These are phyloP conservation scores for Fusarium ramigenum DNA, from an alignment of 2,329 filamentous ascomycete species.

Conservation along the genomic window DNA sequence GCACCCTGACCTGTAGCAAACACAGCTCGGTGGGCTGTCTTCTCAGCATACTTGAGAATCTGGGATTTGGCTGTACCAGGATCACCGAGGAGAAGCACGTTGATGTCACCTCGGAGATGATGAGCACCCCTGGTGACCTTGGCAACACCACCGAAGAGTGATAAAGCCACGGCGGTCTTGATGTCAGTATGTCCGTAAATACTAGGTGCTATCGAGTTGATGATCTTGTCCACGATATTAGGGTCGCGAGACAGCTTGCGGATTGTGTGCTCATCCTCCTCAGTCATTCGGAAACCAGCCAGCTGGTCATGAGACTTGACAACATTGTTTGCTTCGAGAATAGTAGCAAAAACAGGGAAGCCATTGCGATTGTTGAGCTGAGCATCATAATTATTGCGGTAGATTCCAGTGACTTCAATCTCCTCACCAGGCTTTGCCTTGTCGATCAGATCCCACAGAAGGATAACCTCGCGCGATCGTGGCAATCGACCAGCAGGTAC, in stretches of 20 bases:
- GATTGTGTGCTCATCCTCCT: slow-evolving; percentile 93
- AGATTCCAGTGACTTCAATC: slow-evolving; percentile 95
- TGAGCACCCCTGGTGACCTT: slow-evolving; percentile 91
- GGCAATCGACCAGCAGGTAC: slow-evolving; percentile 95
- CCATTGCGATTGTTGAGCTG: slow-evolving; percentile 98
- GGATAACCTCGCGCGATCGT: slow-evolving; percentile 90
- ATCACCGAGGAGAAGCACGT: slow-evolving; percentile 94
- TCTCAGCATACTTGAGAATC: slow-evolving; percentile 96
- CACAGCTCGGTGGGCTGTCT: slow-evolving; percentile 94
- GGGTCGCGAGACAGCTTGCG: slow-evolving; percentile 88
- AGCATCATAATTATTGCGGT: slow-evolving; percentile 98
- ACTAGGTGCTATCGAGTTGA: slow-evolving; percentile 92
- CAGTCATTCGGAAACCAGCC: slow-evolving; percentile 93
- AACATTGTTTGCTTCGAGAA: slow-evolving; percentile 96
- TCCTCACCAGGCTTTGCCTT: slow-evolving; percentile 97
- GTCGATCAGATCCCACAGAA: slow-evolving; percentile 97
- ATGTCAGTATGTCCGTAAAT: slow-evolving; percentile 98
- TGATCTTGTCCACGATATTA: slow-evolving; percentile 90
- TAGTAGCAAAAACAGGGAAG: slow-evolving; percentile 97
- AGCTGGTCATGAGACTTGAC: slow-evolving; percentile 98
- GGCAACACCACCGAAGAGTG: slow-evolving; percentile 92
- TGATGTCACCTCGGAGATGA: slow-evolving; percentile 95
- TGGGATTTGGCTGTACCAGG: slow-evolving; percentile 98
- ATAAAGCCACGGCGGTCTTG: slow-evolving; percentile 95
- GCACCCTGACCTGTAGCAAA: slow-evolving; percentile 98